phyloP scores from a whole-genome alignment of 169 alveolate genomes.

The Plasmodium knowlesi region DNA sequence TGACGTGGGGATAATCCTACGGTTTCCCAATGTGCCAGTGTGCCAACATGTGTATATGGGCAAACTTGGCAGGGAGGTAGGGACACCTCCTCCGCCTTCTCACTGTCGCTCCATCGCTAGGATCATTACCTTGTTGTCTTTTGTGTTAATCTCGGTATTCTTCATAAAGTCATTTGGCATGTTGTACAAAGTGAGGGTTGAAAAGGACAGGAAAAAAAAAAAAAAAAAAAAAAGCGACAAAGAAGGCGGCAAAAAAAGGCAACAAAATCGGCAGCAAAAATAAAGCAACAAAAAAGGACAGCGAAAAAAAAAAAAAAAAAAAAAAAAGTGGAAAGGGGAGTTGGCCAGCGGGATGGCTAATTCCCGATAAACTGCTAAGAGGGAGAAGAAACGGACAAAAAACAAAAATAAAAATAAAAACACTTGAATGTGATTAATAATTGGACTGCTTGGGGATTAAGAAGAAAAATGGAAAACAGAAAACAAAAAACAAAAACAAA shows the following conservation, averaged over 20 bases:
- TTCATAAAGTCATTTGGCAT: slow-evolving; percentile 39
- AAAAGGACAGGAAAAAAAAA: background rate
- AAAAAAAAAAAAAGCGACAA: background rate
- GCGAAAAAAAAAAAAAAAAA: background rate
- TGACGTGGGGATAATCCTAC: background rate
- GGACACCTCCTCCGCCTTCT: background rate
- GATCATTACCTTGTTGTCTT: slow-evolving; percentile 56
- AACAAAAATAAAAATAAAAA: background rate
- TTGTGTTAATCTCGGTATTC: slow-evolving; percentile 7
- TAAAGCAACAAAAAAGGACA: no score
- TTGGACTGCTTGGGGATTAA: background rate
- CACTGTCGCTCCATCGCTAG: background rate
- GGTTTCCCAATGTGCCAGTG: no score
- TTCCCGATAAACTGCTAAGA: background rate
- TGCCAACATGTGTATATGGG: background rate
- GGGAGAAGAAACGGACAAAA: background rate
- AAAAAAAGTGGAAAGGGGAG: background rate
- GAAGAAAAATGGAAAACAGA: slow-evolving; percentile 10
- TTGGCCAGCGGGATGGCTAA: background rate
- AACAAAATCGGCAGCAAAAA: no score
- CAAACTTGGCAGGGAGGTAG: background rate
- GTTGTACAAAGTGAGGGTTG: background rate
- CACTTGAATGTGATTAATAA: background rate
- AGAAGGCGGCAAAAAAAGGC: no score
- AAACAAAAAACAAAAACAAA: background rate